Evolutionary conservation across 108 stramenopile species (phyloP).

Genomic region (Skeletonema grethae): DNA sequence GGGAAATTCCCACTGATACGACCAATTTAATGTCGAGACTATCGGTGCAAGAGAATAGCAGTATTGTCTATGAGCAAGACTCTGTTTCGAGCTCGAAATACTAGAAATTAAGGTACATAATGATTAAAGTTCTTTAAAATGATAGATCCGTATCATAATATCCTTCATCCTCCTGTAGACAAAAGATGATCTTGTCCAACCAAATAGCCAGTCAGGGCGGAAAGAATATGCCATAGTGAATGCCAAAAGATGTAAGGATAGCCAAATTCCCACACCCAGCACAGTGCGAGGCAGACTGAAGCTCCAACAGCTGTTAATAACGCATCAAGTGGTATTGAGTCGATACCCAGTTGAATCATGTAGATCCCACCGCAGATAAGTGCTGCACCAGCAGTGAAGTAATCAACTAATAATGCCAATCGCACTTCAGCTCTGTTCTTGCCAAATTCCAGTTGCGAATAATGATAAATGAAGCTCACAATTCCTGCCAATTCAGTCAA

Average conservation of each 20-base stretch:
- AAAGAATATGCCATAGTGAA: slow-evolving; percentile 79
- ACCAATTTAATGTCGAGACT: slow-evolving; percentile 52
- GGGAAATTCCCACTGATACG: slow-evolving; percentile 76
- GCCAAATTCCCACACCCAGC: slow-evolving; percentile 78
- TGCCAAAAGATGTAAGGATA: slow-evolving; percentile 68
- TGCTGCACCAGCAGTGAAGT: slow-evolving; percentile 59
- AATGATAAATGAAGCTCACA: slow-evolving; percentile 81
- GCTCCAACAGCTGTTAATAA: slow-evolving; percentile 32
- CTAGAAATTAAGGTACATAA: background rate
- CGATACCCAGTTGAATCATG: slow-evolving; percentile 49
- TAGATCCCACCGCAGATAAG: slow-evolving; percentile 55
- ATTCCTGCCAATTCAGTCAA: slow-evolving; percentile 71
- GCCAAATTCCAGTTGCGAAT: slow-evolving; percentile 66
- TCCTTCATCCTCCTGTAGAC: background rate
- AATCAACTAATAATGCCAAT: slow-evolving; percentile 77
- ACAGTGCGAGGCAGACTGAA: slow-evolving; percentile 55
- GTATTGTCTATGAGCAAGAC: background rate
- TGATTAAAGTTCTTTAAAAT: background rate
- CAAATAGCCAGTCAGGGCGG: slow-evolving; percentile 70
- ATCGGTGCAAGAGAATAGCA: background rate
- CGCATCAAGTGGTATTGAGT: slow-evolving; percentile 50
- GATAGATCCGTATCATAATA: no score
- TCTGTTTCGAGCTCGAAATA: background rate
- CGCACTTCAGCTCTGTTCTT: slow-evolving; percentile 57
- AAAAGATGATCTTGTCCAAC: slow-evolving; percentile 56